Evolutionary conservation across 2,329 filamentous ascomycete genomes (phyloP), one percentile per base, ranked within the genome.

Genomic region (Microdochium paspali): DNA sequence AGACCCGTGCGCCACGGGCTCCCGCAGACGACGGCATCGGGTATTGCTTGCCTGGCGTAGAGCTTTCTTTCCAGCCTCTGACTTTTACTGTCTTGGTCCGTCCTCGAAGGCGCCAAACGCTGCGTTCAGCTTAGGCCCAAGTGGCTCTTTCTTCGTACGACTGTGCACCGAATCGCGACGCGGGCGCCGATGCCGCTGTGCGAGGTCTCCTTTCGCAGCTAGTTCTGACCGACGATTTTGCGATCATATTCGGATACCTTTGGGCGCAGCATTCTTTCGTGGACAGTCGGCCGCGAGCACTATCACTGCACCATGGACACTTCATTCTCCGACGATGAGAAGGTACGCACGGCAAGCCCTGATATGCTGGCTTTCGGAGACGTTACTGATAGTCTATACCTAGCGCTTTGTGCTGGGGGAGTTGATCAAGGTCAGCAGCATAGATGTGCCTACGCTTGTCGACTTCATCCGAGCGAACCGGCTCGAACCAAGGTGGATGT

Each of bases 381-480:
- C 20, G 35, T 57, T 53, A 59, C 49, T 54, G 46, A 31, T 44
- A 44, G 46, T 47, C 23, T 44, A 49, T 44, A n/a, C 56, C 26
- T 28, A 80, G 77, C 74, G 76, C 52, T 78, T 78, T 57, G 64
- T 80, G 50, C 68, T 80, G 48, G 73, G 69, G 48, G 77, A 80
- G 61, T 74, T 79, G 55, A 73, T 80, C 61, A 80, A 79, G 55
- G 68, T 67, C 50, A 80, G 76, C 63, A 61, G 67, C 25, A 61
- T 79, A 49, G 70, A 76, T 48, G 58, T 77, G 23, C 58, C 64
- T 10, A 60, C 59, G 18, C 60, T 80, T 25, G 67, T 71, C 20
- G 62, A 64, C 12, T 77, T 80, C 50, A 65, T 80, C 53, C 70
- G 57, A 51, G 51, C 56, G 32, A 61, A 69, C 49, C 61, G 59